Percentiles rank a stretch among this genome's conserved stretches.
phyloP scores from a whole-genome alignment of 2,329 filamentous ascomycete species.

The Colletotrichum chrysophilum region DNA sequence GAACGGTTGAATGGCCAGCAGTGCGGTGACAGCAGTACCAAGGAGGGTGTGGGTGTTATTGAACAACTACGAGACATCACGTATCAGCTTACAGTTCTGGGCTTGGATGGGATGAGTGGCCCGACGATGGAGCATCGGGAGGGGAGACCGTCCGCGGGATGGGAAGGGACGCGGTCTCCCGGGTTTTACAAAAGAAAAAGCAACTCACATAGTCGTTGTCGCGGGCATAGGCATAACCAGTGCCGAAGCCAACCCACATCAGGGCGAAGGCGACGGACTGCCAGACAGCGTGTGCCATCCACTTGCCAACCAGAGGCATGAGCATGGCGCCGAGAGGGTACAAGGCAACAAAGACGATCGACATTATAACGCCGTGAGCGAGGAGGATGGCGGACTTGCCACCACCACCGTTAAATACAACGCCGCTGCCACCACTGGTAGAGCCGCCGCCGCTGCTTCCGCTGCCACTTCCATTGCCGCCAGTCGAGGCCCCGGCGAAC shows the following conservation, averaged over 20 bases:
- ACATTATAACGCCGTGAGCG: constrained; percentile 66
- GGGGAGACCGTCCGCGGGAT: background rate
- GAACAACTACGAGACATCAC: constrained; percentile 48
- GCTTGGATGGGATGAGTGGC: background rate
- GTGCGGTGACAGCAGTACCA: constrained; percentile 57
- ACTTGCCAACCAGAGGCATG: constrained; percentile 64
- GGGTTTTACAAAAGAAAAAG: background rate
- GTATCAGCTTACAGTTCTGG: constrained; percentile 18
- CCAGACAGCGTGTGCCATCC: constrained; percentile 61
- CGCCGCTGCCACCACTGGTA: constrained; percentile 17
- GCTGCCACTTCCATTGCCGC: background rate
- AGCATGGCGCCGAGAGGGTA: constrained; percentile 66
- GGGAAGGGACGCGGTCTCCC: background rate
- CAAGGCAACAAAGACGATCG: constrained; percentile 60
- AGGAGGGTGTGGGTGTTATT: constrained; percentile 58
- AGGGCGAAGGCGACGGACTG: constrained; percentile 59
- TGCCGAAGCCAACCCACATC: constrained; percentile 65
- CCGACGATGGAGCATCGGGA: background rate
- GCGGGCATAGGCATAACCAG: constrained; percentile 56
- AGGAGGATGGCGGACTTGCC: constrained; percentile 33
- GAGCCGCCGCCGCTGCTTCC: constrained; percentile 21
- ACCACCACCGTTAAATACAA: constrained; percentile 20
- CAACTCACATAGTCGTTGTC: constrained; percentile 47
- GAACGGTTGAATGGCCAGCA: constrained; percentile 63
- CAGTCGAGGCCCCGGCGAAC: constrained; percentile 40